These are phyloP conservation scores for Penicillium capsulatum DNA, from an alignment of 2,329 filamentous ascomycete species.

Conservation along the genomic window DNA sequence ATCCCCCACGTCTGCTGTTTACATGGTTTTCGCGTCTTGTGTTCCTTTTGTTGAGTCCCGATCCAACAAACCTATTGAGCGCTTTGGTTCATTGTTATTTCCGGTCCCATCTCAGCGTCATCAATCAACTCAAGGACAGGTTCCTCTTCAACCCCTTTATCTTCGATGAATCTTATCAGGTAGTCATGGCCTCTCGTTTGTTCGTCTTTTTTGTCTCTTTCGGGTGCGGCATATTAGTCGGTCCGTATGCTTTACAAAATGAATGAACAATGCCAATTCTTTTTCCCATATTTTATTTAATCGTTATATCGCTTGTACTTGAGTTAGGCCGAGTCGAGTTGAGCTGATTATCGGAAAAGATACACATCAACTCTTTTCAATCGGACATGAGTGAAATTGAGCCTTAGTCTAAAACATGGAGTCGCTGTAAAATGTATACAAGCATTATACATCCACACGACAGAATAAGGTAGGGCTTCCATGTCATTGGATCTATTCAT, in stretches of 20 bases:
- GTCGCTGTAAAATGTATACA: too few relatives aligned
- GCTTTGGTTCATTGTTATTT: slow-evolving; percentile 29
- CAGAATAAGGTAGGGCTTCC: too few relatives aligned
- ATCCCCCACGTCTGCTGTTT: slow-evolving; percentile 10
- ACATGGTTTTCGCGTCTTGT: slow-evolving; percentile 6
- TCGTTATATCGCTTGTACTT: neutral
- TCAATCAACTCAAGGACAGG: slow-evolving; percentile 32
- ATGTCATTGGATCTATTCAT: slow-evolving; percentile 21
- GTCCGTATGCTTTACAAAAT: slow-evolving; percentile 18
- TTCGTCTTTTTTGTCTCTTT: slow-evolving; percentile 8
- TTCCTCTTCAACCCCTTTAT: slow-evolving; percentile 22
- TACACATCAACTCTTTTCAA: too few relatives aligned
- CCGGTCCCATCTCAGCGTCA: slow-evolving; percentile 24
- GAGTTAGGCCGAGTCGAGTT: too few relatives aligned
- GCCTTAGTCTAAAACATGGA: too few relatives aligned
- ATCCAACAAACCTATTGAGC: slow-evolving; percentile 27
- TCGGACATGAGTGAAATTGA: too few relatives aligned
- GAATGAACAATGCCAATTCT: slow-evolving; percentile 17
- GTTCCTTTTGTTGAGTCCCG: slow-evolving; percentile 16
- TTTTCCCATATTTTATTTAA: neutral
- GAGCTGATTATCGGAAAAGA: too few relatives aligned
- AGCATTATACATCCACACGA: too few relatives aligned
- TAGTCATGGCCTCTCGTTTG: slow-evolving; percentile 17
- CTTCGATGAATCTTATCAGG: slow-evolving; percentile 18
- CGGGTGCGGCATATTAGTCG: neutral